Percentiles rank a stretch among this genome's conserved stretches.
Evolutionary conservation across 495 filamentous ascomycete species (phyloP).

Genomic region (Xylaria acuta): DNA sequence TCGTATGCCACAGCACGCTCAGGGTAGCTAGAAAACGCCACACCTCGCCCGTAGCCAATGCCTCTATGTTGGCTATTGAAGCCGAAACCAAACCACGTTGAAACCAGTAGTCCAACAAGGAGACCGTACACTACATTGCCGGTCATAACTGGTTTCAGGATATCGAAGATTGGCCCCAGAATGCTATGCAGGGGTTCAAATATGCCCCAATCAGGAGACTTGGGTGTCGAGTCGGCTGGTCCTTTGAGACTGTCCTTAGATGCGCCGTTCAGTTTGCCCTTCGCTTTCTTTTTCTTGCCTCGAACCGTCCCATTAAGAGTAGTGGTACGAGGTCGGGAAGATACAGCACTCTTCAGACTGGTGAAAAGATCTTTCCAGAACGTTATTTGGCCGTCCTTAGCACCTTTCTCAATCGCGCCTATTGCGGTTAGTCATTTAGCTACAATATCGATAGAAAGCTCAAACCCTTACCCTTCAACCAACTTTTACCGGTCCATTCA

Average conservation of each 20-base stretch:
- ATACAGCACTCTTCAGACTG: constrained; percentile 73
- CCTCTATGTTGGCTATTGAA: constrained; percentile 44
- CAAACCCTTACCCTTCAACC: constrained; percentile 80
- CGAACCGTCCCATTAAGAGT: constrained; percentile 52
- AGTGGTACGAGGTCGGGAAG: constrained; percentile 62
- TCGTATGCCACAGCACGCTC: constrained; percentile 86
- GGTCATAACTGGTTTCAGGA: constrained; percentile 71
- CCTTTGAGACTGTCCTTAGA: constrained; percentile 51
- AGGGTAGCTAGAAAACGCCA: constrained; percentile 54
- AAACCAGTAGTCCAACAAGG: constrained; percentile 63
- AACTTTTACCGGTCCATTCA: constrained; percentile 98
- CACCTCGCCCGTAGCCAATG: constrained; percentile 43
- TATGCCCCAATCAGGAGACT: constrained; percentile 71
- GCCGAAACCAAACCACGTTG: constrained; percentile 62
- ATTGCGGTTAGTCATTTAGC: constrained; percentile 4
- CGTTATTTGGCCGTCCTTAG: constrained; percentile 83
- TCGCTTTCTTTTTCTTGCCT: constrained; percentile 64
- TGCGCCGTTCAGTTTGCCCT: constrained; percentile 55
- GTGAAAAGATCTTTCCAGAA: constrained; percentile 80
- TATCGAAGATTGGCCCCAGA: constrained; percentile 72
- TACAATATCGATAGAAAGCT: constrained; percentile 6
- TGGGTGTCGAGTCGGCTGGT: constrained; percentile 52
- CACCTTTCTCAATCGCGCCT: constrained; percentile 94
- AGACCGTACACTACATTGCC: constrained; percentile 70
- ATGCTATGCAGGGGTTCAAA: constrained; percentile 77